Evolutionary conservation across 768 basidiomycete genomes (phyloP).

Genomic region (Leccinum disarticulatum): DNA sequence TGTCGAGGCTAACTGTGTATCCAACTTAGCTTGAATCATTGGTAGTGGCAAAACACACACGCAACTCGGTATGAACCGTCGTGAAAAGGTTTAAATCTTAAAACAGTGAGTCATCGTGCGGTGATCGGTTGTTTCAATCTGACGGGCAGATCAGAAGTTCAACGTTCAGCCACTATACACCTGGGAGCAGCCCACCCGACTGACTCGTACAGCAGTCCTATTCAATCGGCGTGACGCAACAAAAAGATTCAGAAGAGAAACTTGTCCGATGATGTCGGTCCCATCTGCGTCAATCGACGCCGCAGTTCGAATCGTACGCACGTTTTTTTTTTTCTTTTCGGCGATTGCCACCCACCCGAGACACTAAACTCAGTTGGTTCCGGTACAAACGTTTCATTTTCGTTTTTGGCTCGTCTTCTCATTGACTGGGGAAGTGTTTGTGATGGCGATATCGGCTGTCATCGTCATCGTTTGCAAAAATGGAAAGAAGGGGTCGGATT

Average conservation of each 20-base stretch:
- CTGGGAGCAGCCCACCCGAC: neutral
- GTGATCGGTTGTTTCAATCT: constrained; percentile 11
- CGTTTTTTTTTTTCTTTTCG: neutral
- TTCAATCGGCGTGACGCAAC: neutral
- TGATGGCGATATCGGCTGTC: neutral
- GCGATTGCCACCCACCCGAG: constrained; percentile 2
- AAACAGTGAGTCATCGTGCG: constrained; percentile 3
- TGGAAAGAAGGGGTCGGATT: no score
- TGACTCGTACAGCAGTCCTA: neutral
- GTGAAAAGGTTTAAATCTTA: constrained; percentile 7
- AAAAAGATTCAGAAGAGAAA: neutral
- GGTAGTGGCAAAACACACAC: neutral
- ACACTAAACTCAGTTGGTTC: neutral
- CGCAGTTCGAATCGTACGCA: neutral
- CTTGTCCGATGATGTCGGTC: constrained; percentile 10
- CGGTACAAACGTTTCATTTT: neutral
- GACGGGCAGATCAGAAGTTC: constrained; percentile 11
- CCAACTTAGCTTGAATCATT: neutral
- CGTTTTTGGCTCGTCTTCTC: neutral
- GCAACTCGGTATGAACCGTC: neutral
- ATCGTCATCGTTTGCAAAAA: neutral
- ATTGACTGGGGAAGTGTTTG: neutral
- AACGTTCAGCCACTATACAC: constrained; percentile 10
- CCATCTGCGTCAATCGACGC: neutral
- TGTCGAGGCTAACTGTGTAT: no score